A percentile compares a stretch with the other conserved stretches of the same genome.
Evolutionary conservation across 345 rosid species (phyloP).

Genomic region (Arabidopsis thaliana): DNA sequence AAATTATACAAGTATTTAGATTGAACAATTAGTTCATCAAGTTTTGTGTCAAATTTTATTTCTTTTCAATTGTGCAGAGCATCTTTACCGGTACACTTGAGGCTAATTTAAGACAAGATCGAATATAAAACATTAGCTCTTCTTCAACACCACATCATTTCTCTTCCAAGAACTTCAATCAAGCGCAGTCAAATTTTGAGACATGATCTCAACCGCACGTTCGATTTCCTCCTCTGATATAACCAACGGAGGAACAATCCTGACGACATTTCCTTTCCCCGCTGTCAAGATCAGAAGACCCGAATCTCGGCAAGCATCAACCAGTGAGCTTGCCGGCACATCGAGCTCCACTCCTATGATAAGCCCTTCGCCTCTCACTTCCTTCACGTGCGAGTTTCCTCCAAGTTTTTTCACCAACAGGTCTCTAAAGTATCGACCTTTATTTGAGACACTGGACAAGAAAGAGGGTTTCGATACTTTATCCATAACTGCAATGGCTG

Average conservation of each 20-base stretch:
- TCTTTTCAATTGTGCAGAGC: background rate
- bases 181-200: constrained; percentile 43
- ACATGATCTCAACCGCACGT: constrained; percentile 65
- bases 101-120: background rate
- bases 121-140: background rate
- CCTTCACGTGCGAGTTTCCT: constrained; percentile 74
- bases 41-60: background rate
- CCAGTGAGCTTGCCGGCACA: constrained; percentile 62
- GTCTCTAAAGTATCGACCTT: constrained; percentile 71
- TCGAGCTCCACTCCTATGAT: constrained; percentile 82
- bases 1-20: background rate
- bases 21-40: background rate
- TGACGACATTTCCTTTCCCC: constrained; percentile 84
- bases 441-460: constrained; percentile 69
- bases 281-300: constrained; percentile 80
- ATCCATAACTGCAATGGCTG: constrained; percentile 69
- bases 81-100: background rate
- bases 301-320: constrained; percentile 73
- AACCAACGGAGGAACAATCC: constrained; percentile 89
- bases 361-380: constrained; percentile 84
- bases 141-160: background rate
- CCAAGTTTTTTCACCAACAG: constrained; percentile 61
- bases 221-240: constrained; percentile 74
- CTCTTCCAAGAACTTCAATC: constrained; percentile 14
- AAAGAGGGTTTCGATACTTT: constrained; percentile 74